Conservation (phyloP, 2,329 filamentous ascomycete genomes). For the Penicillium sumatraense region DNA sequence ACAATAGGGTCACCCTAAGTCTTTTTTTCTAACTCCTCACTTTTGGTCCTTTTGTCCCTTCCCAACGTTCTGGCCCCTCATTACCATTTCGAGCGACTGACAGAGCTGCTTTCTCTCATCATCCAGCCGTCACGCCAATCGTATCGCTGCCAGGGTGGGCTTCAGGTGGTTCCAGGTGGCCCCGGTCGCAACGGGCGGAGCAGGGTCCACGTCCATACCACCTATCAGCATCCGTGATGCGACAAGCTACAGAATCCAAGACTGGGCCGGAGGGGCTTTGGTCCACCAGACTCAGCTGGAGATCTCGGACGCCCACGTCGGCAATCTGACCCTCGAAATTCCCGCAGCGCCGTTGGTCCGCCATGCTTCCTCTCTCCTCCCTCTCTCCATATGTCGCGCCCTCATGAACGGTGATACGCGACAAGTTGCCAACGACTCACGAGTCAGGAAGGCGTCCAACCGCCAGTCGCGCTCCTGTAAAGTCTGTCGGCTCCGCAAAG, state of each 20-base stretch:
- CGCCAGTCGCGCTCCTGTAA: conserved; percentile 45
- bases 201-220: not conserved
- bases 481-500: conserved; percentile 44
- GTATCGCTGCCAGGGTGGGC: not conserved
- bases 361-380: conserved; percentile 19
- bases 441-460: conserved; percentile 30
- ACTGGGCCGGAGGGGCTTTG: conserved; percentile 2
- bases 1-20: too few species aligned
- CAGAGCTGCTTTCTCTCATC: conserved; percentile 6
- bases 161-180: too few species aligned
- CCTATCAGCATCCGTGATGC: conserved; percentile 14
- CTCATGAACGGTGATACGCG: conserved; percentile 26
- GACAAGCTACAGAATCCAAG: conserved; percentile 1
- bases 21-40: too few species aligned
- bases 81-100: conserved; percentile 18
- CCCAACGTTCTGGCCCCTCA: conserved; percentile 12
- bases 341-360: conserved; percentile 34
- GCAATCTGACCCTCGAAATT: conserved; percentile 36
- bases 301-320: conserved; percentile 35
- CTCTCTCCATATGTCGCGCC: conserved; percentile 13
- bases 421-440: conserved; percentile 23
- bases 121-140: conserved; percentile 10
- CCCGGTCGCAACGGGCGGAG: conserved; percentile 13
- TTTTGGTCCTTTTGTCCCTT: not conserved
- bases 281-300: conserved; percentile 18